These are phyloP conservation scores for Punica granatum DNA, from an alignment of 345 rosid species.

Conservation along the genomic window DNA sequence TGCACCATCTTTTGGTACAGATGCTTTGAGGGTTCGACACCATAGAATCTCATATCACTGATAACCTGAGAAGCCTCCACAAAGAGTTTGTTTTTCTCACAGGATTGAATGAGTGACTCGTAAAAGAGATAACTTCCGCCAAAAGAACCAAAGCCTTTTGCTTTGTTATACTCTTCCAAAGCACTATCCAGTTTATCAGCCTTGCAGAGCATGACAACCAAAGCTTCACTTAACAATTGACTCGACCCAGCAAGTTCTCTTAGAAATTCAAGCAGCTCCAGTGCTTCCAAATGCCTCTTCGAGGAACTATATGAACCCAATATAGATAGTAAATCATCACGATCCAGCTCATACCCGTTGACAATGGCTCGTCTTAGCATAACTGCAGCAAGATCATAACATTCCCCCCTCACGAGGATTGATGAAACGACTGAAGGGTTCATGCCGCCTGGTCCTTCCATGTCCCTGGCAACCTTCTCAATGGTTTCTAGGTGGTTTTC, in stretches of 20 bases:
- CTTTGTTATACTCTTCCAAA: slow-evolving; percentile 49
- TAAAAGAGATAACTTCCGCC: slow-evolving; percentile 46
- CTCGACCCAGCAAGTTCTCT: slow-evolving; percentile 45
- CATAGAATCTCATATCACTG: slow-evolving; percentile 67
- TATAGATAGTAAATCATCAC: slow-evolving; percentile 55
- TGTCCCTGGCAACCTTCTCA: slow-evolving; percentile 53
- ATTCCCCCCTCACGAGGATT: slow-evolving; percentile 73
- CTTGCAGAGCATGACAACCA: slow-evolving; percentile 66
- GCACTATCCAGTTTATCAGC: slow-evolving; percentile 56
- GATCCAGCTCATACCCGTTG: slow-evolving; percentile 43
- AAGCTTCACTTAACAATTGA: slow-evolving; percentile 55
- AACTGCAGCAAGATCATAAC: slow-evolving; percentile 73
- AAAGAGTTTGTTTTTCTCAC: slow-evolving; percentile 44
- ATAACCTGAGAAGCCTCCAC: slow-evolving; percentile 83
- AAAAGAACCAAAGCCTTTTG: slow-evolving; percentile 33
- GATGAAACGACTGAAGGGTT: slow-evolving; percentile 53
- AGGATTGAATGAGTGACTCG: slow-evolving; percentile 67
- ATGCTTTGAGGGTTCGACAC: slow-evolving; percentile 46
- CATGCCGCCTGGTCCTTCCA: slow-evolving; percentile 61
- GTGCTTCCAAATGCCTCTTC: slow-evolving; percentile 67
- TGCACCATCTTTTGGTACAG: slow-evolving; percentile 46
- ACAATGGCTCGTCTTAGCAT: slow-evolving; percentile 55
- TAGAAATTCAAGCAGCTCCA: slow-evolving; percentile 68
- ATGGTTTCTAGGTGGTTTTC: slow-evolving; percentile 54
- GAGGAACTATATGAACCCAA: slow-evolving; percentile 70